phyloP scores from a whole-genome alignment of 257 asterid genomes.

The Solanum etuberosum region DNA sequence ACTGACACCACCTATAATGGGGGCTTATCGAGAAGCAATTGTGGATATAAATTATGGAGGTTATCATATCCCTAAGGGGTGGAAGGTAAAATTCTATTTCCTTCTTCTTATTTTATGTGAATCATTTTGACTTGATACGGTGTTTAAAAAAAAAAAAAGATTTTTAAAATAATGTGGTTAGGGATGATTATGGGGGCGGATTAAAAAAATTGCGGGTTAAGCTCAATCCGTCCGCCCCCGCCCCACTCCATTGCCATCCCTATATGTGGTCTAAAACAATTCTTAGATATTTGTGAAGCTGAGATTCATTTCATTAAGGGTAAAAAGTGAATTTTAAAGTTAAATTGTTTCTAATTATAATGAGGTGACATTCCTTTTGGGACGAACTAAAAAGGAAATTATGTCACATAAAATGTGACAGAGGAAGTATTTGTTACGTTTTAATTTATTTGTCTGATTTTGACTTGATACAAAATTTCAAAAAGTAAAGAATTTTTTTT shows the following conservation, averaged over 20 bases:
- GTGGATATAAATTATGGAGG: conserved; percentile 51
- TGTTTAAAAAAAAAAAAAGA: too few relatives aligned
- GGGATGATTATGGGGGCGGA: too few relatives aligned
- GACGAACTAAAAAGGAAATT: too few relatives aligned
- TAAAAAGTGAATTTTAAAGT: background rate
- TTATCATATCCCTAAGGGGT: conserved; percentile 74
- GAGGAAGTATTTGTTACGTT: too few relatives aligned
- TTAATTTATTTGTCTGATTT: too few relatives aligned
- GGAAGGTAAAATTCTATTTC: conserved; percentile 43
- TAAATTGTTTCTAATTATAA: background rate
- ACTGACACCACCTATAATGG: conserved; percentile 42
- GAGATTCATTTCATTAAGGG: background rate
- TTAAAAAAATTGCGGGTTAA: too few relatives aligned
- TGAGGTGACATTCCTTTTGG: background rate
- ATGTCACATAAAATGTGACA: background rate
- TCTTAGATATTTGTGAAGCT: background rate
- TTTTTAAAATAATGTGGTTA: too few relatives aligned
- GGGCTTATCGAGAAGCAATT: conserved; percentile 65
- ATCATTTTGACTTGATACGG: background rate
- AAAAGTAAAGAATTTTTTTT: fast-evolving
- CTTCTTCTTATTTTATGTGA: background rate
- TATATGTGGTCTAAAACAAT: background rate
- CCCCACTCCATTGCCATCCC: too few relatives aligned
- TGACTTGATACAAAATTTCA: background rate
- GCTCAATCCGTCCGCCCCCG: too few relatives aligned